Conservation (phyloP, 1,139 yeast genomes). For the Pichia sp. region DNA sequence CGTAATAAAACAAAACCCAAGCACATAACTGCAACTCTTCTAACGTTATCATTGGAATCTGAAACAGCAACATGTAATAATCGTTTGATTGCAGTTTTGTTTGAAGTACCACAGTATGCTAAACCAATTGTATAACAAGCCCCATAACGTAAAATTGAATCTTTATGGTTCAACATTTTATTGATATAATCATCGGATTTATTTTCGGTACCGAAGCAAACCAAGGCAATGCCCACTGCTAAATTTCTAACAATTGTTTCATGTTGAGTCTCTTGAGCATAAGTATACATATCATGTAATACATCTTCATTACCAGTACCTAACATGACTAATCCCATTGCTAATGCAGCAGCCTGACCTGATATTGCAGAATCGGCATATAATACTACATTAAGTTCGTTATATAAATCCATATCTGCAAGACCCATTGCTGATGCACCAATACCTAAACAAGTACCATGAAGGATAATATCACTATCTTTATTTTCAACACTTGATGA, state of each 20-base stretch:
- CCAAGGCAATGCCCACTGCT: slow-evolving; percentile 81
- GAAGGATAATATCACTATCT: slow-evolving; percentile 81
- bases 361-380: slow-evolving; percentile 90
- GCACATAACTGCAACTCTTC: slow-evolving; percentile 94
- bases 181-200: slow-evolving; percentile 70
- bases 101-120: slow-evolving; percentile 96
- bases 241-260: slow-evolving; percentile 91
- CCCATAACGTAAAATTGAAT: slow-evolving; percentile 86
- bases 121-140: slow-evolving; percentile 91
- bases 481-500: slow-evolving; percentile 34
- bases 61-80: slow-evolving; percentile 91
- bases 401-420: slow-evolving; percentile 66
- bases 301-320: slow-evolving; percentile 82
- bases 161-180: slow-evolving; percentile 65
- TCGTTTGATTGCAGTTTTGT: slow-evolving; percentile 78
- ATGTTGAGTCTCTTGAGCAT: slow-evolving; percentile 94
- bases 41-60: slow-evolving; percentile 92
- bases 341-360: slow-evolving; percentile 94
- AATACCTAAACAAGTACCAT: slow-evolving; percentile 92
- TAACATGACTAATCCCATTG: slow-evolving; percentile 93
- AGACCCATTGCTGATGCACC: slow-evolving; percentile 98
- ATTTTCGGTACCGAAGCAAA: slow-evolving; percentile 82
- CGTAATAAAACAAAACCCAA: slow-evolving; percentile 87
- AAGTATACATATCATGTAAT: slow-evolving; percentile 75
- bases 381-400: slow-evolving; percentile 75